Evolutionary conservation across 129 eudicot genomes (phyloP), one percentile per base, ranked within the genome.

Genomic region (Logfia minima): DNA sequence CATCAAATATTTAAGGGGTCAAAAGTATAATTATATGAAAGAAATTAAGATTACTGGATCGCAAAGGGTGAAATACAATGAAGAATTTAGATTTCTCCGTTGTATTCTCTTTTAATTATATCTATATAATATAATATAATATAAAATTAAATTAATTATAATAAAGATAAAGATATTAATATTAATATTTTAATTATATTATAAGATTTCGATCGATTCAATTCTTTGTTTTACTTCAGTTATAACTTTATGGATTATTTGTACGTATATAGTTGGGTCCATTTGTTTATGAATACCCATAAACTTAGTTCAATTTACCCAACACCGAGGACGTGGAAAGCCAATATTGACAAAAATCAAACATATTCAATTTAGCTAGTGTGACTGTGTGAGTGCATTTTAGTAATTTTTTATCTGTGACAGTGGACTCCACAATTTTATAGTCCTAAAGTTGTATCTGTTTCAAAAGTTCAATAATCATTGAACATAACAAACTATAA

Each of bases 261-360:
- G 22, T 65, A 6, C 3, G 21, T 16, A 6, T 11, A 3, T 17
- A 5, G 24, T 32, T 5, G 70, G 70, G 48, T 32, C 70, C 48
- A 9, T 66, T 14, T 26, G 6, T 61, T 18, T 59, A 56, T 22
- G 14, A 58, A 74, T n/a, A n/a, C n/a, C n/a, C n/a, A 59, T 19
- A 22, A 37, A 56, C 13, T 4, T 17, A 32, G 21, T 31, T 35
- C n/a, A 13, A 78, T 26, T 21, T 58, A 41, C 35, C 45, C 75
- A 68, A 55, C 74, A 41, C 69, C 58, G 60, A 68, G 41, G 69
- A 19, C 82, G 76, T 78, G 76, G 82, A 70, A 78, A 69, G 82
- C 43, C 76, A 70, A 69, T 78, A 41, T 24, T 37, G 82, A 78
- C 82, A 78, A 78, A 78, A 59, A 62, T 8, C 35, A 39, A 62